These are phyloP conservation scores for Sporisorium graminicola DNA, from an alignment of 1,284 basidiomycete species.

Conservation along the genomic window DNA sequence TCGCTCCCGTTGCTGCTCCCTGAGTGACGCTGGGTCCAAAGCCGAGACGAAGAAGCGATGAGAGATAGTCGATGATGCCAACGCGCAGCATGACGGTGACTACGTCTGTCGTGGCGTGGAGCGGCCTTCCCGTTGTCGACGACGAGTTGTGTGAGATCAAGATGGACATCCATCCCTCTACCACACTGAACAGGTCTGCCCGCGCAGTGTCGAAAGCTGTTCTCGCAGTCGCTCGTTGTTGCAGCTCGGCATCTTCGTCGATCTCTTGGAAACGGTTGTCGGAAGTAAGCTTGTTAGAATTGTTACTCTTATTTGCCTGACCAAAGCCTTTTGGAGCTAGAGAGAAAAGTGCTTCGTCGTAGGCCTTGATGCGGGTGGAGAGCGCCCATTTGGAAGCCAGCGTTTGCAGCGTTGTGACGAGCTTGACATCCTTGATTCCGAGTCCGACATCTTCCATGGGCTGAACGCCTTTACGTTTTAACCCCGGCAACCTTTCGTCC, in stretches of 20 bases:
- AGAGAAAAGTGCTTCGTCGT: conserved; percentile 27
- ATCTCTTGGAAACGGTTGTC: conserved; percentile 47
- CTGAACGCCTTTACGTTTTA: conserved; percentile 26
- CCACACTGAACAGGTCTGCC: conserved; percentile 13
- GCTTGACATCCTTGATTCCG: conserved; percentile 46
- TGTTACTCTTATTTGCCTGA: conserved; percentile 1
- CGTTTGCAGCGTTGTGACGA: conserved; percentile 41
- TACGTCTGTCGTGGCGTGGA: conserved; percentile 27
- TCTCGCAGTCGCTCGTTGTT: conserved; percentile 11
- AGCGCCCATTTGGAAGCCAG: conserved; percentile 43
- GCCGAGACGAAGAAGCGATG: conserved; percentile 38
- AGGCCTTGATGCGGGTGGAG: conserved; percentile 24
- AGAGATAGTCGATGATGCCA: conserved; percentile 45
- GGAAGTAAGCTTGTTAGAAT: conserved; percentile 16
- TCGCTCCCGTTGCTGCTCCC: background rate
- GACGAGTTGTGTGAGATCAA: conserved; percentile 7
- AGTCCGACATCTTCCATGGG: conserved; percentile 46
- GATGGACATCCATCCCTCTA: conserved; percentile 19
- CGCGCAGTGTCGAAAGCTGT: conserved; percentile 19
- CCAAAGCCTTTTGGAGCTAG: conserved; percentile 24
- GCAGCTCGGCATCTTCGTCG: conserved; percentile 29
- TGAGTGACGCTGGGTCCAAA: conserved; percentile 27
- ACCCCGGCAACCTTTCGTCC: conserved; percentile 6
- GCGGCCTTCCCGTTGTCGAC: background rate
- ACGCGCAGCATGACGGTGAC: conserved; percentile 43